Evolutionary conservation across 1,284 basidiomycete genomes (phyloP).

Genomic region (Ceratobasidium papillatum): DNA sequence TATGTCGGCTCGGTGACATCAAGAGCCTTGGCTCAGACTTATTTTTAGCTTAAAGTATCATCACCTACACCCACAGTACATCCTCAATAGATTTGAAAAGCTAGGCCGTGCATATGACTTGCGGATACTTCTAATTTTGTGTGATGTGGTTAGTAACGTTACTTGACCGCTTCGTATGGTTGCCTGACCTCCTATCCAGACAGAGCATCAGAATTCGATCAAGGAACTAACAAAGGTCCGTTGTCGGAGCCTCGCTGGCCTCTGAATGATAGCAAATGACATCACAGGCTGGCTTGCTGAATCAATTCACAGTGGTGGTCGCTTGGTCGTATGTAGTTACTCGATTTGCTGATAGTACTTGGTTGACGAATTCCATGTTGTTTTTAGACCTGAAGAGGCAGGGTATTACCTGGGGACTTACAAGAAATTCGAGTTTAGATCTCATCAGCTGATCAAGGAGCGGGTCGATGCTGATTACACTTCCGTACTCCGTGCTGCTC

Average conservation of each 20-base stretch:
- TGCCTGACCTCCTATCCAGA: conserved; percentile 57
- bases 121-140: conserved; percentile 88
- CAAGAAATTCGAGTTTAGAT: conserved; percentile 93
- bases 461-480: conserved; percentile 88
- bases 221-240: conserved; percentile 88
- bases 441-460: conserved; percentile 94
- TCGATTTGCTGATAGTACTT: not conserved
- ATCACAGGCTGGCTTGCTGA: conserved; percentile 80
- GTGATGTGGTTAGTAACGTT: conserved; percentile 75
- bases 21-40: not conserved
- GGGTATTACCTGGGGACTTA: conserved; percentile 90
- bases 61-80: conserved; percentile 96
- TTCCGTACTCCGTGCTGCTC: conserved; percentile 80
- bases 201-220: conserved; percentile 89
- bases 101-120: conserved; percentile 84
- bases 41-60: conserved; percentile 86
- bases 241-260: conserved; percentile 6
- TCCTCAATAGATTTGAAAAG: conserved; percentile 88
- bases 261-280: not conserved
- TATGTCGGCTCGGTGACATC: conserved; percentile 48
- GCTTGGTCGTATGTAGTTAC: conserved; percentile 81
- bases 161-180: not conserved
- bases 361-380: not conserved
- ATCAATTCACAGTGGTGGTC: conserved; percentile 90
- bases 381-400: conserved; percentile 82